Conservation (phyloP, 2,329 filamentous ascomycete genomes). For the Aspergillus sp. region DNA sequence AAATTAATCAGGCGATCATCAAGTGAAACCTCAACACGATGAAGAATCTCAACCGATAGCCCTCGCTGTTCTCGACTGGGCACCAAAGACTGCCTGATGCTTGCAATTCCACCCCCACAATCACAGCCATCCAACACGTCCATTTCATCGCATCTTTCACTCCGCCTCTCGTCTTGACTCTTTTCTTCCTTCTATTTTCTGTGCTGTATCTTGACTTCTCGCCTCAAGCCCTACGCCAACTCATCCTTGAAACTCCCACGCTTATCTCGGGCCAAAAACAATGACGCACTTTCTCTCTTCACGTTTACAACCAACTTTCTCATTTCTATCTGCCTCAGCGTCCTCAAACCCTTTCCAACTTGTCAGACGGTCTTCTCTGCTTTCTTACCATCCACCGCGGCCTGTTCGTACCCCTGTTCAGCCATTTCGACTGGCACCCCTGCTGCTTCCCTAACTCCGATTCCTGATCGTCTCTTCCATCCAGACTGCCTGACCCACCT, state of each 20-base stretch:
- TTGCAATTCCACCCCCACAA: conserved; percentile 7
- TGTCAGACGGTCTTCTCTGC: background rate
- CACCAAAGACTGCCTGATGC: conserved; percentile 19
- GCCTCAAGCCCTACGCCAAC: background rate
- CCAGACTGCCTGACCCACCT: conserved; percentile 3
- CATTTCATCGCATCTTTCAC: conserved; percentile 2
- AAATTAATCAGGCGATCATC: background rate
- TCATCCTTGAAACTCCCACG: conserved; percentile 1
- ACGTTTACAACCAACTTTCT: conserved; percentile 22
- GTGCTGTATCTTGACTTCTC: conserved; percentile 4
- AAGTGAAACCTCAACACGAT: conserved; percentile 4
- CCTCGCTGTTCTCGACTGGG: conserved; percentile 9
- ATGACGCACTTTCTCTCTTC: conserved; percentile 35
- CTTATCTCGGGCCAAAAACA: conserved; percentile 25
- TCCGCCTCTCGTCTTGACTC: background rate
- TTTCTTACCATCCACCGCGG: background rate
- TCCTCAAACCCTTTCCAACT: conserved; percentile 16
- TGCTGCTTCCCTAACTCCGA: conserved; percentile 1
- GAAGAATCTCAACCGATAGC: background rate
- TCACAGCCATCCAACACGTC: background rate
- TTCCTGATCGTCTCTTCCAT: conserved; percentile 3
- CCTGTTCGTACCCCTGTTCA: background rate
- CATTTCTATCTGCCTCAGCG: conserved; percentile 28
- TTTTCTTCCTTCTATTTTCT: conserved; percentile 4
- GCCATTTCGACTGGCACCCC: background rate